Evolutionary conservation across 75 land plant species (phyloP), one percentile per base, ranked within the genome.

Genomic region (Gnetum montanum): DNA sequence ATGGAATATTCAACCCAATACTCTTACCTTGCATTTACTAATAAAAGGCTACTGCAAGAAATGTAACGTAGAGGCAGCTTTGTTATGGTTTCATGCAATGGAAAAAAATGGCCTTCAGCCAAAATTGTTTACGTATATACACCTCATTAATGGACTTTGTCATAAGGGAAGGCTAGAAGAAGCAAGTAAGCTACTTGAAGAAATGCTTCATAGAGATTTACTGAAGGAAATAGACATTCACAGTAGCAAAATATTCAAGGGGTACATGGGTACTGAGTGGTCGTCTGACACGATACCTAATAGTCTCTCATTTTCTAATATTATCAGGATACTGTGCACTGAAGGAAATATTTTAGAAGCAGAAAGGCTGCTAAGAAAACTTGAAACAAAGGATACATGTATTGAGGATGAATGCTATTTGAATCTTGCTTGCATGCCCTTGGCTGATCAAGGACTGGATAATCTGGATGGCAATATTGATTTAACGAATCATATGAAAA

Each of bases 101-200:
- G 74, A 58, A 34, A 48, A 24, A 8, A 67, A 61, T 41, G 75
- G 58, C 16, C n/a, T 44, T 28, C 35, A 16, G 8, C 77, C 88
- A 36, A 74, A 76, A 46, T 69, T 76, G 27, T 61, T 84, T 47
- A 79, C 83, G 38, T 84, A 65, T 25, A 8, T 67, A 46, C 48
- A 61, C 58, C 44, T 84, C 43, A 56, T 70, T 27, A 67, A 68
- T 46, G 88, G 84, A 7, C 60, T 84, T 3, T 68, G 51, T 30
- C 34, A 62, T 1, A 84, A 73, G 34, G 83, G 83, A 20, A 64
- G 83, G 34, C 70, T 84, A 74, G 84, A 73, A 70, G 80, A 84
- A 47, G 69, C 80, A 13, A 73, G 88, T 30, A 61, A 54, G 29
- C 59, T 84, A 26, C 23, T 84, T 27, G 70, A 68, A 50, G 88